A percentile compares a stretch with the other conserved stretches of the same genome.
phyloP scores from a whole-genome alignment of 306 rosid species.

The Trifolium pratense region DNA sequence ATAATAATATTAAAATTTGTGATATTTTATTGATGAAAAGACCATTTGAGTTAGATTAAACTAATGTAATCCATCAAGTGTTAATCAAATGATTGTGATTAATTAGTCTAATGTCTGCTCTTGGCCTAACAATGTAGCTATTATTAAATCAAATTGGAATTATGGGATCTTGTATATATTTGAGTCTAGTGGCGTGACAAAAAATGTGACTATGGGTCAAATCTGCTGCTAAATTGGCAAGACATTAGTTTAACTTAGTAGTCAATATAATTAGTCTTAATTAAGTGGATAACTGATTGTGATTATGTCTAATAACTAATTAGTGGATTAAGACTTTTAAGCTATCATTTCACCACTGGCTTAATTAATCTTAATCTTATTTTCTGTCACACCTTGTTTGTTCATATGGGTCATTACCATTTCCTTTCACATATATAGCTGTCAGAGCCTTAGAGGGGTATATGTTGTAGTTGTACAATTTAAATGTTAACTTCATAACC shows the following conservation, averaged over 20 bases:
- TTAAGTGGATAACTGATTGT: constrained; percentile 21
- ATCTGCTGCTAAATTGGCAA: too few species aligned
- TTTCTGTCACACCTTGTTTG: neutral
- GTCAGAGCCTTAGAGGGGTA: neutral
- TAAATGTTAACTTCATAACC: neutral
- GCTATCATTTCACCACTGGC: constrained; percentile 27
- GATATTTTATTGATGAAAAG: constrained; percentile 1
- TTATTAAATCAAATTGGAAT: constrained; percentile 16
- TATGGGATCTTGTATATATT: neutral
- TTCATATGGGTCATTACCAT: constrained; percentile 23
- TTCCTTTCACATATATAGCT: constrained; percentile 31
- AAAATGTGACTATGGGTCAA: constrained; percentile 9
- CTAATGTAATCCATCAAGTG: constrained; percentile 3
- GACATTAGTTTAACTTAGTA: too few species aligned
- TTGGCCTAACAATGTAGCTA: constrained; percentile 26
- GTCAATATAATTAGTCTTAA: neutral
- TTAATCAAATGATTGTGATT: constrained; percentile 9
- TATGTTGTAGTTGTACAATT: constrained; percentile 20
- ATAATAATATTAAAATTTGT: neutral
- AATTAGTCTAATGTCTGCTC: constrained; percentile 34
- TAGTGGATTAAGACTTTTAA: constrained; percentile 2
- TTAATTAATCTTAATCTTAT: constrained; percentile 20
- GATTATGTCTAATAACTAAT: neutral
- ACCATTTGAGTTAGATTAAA: constrained; percentile 18
- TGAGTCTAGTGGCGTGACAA: constrained; percentile 31